A percentile compares a stretch with the other conserved stretches of the same genome.
phyloP scores from a whole-genome alignment of 805 yeast species.

The Maudiozyma saulgeensis region DNA sequence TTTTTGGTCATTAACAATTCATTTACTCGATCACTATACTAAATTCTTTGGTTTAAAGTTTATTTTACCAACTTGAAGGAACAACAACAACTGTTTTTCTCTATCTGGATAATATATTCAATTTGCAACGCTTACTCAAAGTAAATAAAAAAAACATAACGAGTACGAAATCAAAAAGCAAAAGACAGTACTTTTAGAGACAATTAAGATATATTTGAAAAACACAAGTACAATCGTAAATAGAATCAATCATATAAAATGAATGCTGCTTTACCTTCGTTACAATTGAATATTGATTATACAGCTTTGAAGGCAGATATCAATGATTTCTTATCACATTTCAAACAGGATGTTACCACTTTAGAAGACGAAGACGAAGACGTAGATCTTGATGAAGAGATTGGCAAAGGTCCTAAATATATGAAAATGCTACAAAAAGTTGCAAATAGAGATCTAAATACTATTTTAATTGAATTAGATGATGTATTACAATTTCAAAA shows the following conservation, averaged over 20 bases:
- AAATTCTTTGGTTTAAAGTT: too few species aligned
- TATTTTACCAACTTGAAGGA: too few species aligned
- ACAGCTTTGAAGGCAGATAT: conserved; percentile 48
- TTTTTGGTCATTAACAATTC: too few species aligned
- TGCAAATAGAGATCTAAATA: conserved; percentile 71
- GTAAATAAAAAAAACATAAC: neutral
- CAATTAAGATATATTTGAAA: too few species aligned
- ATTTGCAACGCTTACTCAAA: neutral
- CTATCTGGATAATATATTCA: neutral
- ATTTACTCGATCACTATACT: too few species aligned
- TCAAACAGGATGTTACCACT: conserved; percentile 33
- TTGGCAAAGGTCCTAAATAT: conserved; percentile 58
- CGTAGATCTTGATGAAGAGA: conserved; percentile 24
- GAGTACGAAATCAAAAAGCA: neutral
- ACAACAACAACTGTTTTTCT: neutral
- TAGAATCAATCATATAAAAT: conserved; percentile 5
- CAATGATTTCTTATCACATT: conserved; percentile 59
- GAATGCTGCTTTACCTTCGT: conserved; percentile 44
- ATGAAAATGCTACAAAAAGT: conserved; percentile 62
- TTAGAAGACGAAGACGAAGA: conserved; percentile 15
- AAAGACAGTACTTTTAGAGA: too few species aligned
- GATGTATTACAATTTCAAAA: conserved; percentile 69
- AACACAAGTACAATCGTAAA: too few species aligned
- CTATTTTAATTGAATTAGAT: conserved; percentile 69
- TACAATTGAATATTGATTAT: conserved; percentile 67